Conservation (phyloP, 2,329 filamentous ascomycete genomes). For the Botrytis sinoallii region DNA sequence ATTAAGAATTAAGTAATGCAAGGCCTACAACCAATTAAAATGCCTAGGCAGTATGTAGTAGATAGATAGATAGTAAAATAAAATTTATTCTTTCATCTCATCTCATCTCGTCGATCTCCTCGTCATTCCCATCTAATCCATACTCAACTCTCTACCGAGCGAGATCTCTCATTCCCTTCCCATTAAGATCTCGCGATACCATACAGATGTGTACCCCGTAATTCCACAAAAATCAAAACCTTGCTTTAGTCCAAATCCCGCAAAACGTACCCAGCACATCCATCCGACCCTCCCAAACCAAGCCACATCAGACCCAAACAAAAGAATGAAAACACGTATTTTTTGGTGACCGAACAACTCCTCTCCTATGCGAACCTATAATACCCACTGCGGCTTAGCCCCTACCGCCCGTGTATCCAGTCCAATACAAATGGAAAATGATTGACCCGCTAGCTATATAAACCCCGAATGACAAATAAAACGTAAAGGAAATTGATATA, state of each 20-base stretch:
- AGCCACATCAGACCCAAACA: slow-evolving; percentile 1
- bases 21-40: background rate
- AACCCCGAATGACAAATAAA: background rate
- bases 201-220: slow-evolving; percentile 8
- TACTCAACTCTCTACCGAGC: background rate
- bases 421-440: slow-evolving; percentile 3
- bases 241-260: background rate
- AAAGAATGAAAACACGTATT: background rate
- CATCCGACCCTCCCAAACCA: background rate
- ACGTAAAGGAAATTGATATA: background rate
- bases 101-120: slow-evolving; percentile 9
- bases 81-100: slow-evolving; percentile 14
- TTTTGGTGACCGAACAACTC: slow-evolving; percentile 13
- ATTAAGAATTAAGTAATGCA: slow-evolving; percentile 11
- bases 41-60: background rate
- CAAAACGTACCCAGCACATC: slow-evolving; percentile 5
- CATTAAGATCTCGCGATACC: slow-evolving; percentile 8
- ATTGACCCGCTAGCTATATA: background rate
- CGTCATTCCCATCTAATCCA: slow-evolving; percentile 3
- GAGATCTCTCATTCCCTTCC: slow-evolving; percentile 1
- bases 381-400: slow-evolving; percentile 8
- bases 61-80: slow-evolving; percentile 6
- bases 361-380: slow-evolving; percentile 13
- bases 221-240: slow-evolving; percentile 7
- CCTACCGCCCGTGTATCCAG: background rate